A percentile compares a stretch with the other conserved stretches of the same genome.
phyloP scores from a whole-genome alignment of 202 grass and related monocot genomes.

The Panicum virgatum region DNA sequence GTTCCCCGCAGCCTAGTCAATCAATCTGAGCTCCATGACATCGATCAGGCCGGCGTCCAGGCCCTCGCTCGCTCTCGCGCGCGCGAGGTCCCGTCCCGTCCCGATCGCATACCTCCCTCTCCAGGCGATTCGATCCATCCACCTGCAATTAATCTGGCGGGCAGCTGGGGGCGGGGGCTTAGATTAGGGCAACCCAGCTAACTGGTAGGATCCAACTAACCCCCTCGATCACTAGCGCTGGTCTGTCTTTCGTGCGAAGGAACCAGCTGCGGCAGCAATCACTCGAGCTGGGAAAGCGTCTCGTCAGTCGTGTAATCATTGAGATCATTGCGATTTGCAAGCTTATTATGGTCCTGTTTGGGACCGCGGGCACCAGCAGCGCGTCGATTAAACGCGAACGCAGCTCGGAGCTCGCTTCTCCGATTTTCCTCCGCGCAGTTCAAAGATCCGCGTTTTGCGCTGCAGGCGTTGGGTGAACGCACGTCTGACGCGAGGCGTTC shows the following conservation, averaged over 20 bases:
- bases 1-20: background rate
- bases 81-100: background rate
- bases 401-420: too few relatives aligned
- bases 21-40: background rate
- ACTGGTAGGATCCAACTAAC: conserved; percentile 47
- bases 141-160: conserved; percentile 4
- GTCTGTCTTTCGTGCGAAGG: conserved; percentile 42
- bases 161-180: background rate
- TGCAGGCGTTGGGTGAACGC: too few relatives aligned
- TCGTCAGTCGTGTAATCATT: background rate
- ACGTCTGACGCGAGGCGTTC: too few relatives aligned
- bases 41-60: too few relatives aligned
- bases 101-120: background rate
- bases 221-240: conserved; percentile 29
- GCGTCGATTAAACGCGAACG: too few relatives aligned
- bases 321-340: background rate
- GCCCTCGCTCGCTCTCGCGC: too few relatives aligned
- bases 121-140: background rate
- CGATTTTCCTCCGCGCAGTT: too few relatives aligned
- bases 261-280: background rate
- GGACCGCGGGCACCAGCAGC: too few relatives aligned
- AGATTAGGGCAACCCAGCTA: conserved; percentile 30
- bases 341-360: too few relatives aligned
- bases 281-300: background rate
- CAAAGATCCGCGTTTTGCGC: too few relatives aligned